A percentile compares a stretch with the other conserved stretches of the same genome.
Evolutionary conservation across 2,329 filamentous ascomycete genomes (phyloP).

Genomic region (Colletotrichum truncatum): DNA sequence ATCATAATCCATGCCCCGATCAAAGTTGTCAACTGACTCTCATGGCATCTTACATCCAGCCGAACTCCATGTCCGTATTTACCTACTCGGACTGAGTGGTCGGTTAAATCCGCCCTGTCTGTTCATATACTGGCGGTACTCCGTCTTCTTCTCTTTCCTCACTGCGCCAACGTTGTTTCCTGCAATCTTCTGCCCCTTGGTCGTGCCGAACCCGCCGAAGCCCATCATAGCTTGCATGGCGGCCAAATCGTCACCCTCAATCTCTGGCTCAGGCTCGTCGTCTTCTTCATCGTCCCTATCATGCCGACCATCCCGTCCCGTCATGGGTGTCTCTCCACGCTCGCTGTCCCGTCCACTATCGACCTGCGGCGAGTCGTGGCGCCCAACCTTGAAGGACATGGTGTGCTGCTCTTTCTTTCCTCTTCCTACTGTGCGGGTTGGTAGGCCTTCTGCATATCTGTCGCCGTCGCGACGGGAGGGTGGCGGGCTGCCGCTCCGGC

Average conservation of each 20-base stretch:
- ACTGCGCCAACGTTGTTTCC: conserved; percentile 88
- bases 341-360: conserved; percentile 33
- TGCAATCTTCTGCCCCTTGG: conserved; percentile 87
- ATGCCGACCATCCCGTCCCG: conserved; percentile 9
- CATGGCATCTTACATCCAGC: no score
- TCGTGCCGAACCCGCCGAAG: conserved; percentile 85
- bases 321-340: conserved; percentile 31
- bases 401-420: conserved; percentile 36
- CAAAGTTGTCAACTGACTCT: no score
- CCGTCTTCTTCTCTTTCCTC: conserved; percentile 90
- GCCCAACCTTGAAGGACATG: conserved; percentile 48
- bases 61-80: neutral
- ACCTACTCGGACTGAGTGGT: conserved; percentile 70
- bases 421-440: conserved; percentile 38
- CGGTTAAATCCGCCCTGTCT: conserved; percentile 83
- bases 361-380: conserved; percentile 37
- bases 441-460: conserved; percentile 37
- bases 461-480: conserved; percentile 25
- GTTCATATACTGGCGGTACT: conserved; percentile 98
- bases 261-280: conserved; percentile 58
- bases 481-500: conserved; percentile 34
- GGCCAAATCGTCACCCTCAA: conserved; percentile 73
- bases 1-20: neutral
- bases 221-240: conserved; percentile 90
- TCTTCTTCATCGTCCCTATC: neutral